Conservation (phyloP, 345 rosid genomes). For the Acer negundo region DNA sequence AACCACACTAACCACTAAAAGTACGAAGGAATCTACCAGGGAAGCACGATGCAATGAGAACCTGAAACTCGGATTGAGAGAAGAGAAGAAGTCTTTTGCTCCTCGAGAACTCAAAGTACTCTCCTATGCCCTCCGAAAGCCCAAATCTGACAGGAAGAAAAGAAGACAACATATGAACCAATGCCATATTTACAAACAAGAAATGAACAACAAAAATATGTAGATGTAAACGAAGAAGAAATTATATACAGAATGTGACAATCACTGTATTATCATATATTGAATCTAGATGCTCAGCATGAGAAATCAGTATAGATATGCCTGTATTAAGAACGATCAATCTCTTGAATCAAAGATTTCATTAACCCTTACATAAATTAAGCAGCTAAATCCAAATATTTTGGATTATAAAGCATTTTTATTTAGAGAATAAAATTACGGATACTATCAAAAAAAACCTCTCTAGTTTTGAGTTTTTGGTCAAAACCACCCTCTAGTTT, state of each 20-base stretch:
- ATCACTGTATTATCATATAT: background rate
- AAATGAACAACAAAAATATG: background rate
- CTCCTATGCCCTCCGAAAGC: conserved; percentile 92
- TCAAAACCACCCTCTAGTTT: too few species aligned
- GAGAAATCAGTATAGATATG: background rate
- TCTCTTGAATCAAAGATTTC: background rate
- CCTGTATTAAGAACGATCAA: background rate
- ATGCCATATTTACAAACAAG: background rate
- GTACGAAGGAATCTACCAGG: conserved; percentile 16
- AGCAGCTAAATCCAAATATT: background rate
- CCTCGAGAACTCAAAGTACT: conserved; percentile 41
- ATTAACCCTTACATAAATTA: background rate
- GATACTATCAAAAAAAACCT: too few species aligned
- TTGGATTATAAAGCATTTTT: background rate
- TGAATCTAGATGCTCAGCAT: background rate
- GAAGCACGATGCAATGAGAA: conserved; percentile 10
- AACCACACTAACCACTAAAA: conserved; percentile 19
- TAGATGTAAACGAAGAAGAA: background rate
- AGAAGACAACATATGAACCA: background rate
- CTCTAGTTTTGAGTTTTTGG: too few species aligned
- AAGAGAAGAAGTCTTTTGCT: background rate
- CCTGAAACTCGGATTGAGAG: conserved; percentile 6
- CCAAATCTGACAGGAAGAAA: conserved; percentile 63
- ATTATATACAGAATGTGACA: background rate
- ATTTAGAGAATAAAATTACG: background rate